These are phyloP conservation scores for Teunomyces panamensis DNA, from an alignment of 805 yeast genomes.

Conservation along the genomic window DNA sequence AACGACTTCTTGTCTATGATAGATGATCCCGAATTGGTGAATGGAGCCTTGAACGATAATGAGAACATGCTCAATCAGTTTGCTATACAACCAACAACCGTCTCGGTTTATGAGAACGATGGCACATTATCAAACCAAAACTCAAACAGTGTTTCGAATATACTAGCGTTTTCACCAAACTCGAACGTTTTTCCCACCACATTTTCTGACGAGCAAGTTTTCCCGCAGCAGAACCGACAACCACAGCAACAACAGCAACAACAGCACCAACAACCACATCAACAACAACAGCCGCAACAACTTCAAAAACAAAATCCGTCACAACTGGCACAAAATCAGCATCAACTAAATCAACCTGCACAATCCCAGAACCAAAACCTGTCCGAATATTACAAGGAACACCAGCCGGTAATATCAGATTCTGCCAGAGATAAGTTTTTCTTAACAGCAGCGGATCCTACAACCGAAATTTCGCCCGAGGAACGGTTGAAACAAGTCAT, in stretches of 20 bases:
- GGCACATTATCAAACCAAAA: not conserved
- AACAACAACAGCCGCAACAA: constrained; percentile 4
- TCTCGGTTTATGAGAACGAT: not conserved
- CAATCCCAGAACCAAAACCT: constrained; percentile 4
- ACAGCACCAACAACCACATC: constrained; percentile 1
- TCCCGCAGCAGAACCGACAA: not conserved
- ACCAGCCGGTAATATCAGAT: constrained; percentile 52
- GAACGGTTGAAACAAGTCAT: constrained; percentile 91
- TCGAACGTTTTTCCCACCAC: constrained; percentile 17
- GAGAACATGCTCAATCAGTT: constrained; percentile 4
- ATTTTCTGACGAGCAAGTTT: constrained; percentile 4
- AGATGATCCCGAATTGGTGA: constrained; percentile 75
- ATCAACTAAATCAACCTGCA: constrained; percentile 6
- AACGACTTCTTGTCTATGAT: constrained; percentile 88
- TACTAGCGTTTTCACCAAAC: constrained; percentile 30
- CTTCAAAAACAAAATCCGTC: constrained; percentile 1
- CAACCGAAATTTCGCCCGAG: constrained; percentile 90
- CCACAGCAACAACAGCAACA: constrained; percentile 1
- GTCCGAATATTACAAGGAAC: constrained; percentile 12
- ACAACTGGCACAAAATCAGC: constrained; percentile 1
- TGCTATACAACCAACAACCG: not conserved
- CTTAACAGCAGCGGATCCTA: constrained; percentile 95
- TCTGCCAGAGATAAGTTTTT: constrained; percentile 91
- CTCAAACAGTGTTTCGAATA: constrained; percentile 12
- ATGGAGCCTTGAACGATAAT: constrained; percentile 34